Conservation (phyloP, 345 rosid genomes). For the Passiflora organensis region DNA sequence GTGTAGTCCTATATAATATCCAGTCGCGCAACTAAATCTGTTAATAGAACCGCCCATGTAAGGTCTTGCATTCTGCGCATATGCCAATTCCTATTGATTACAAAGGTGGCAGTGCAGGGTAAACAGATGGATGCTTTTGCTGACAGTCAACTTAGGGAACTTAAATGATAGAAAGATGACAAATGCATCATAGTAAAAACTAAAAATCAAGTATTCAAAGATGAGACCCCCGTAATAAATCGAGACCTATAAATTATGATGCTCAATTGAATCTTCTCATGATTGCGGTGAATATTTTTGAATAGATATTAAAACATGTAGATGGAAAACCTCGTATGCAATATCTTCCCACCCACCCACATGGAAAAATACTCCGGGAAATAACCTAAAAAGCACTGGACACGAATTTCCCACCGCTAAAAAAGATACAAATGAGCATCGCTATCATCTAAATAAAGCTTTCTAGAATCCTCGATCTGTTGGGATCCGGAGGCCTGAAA, state of each 20-base stretch:
- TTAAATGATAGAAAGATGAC: too few relatives aligned
- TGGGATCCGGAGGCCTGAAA: slow-evolving; percentile 55
- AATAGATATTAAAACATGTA: slow-evolving; percentile 17
- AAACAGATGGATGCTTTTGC: too few relatives aligned
- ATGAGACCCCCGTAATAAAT: background rate
- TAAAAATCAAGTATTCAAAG: too few relatives aligned
- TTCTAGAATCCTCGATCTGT: slow-evolving; percentile 59
- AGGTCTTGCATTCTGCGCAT: too few relatives aligned
- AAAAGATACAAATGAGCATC: slow-evolving; percentile 38
- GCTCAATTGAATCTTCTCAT: slow-evolving; percentile 25
- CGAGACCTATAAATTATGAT: slow-evolving; percentile 4
- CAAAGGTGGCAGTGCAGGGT: too few relatives aligned
- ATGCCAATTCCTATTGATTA: too few relatives aligned
- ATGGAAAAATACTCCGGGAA: slow-evolving; percentile 29
- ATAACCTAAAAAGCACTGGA: slow-evolving; percentile 14
- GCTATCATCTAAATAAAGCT: slow-evolving; percentile 54
- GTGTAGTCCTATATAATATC: too few relatives aligned
- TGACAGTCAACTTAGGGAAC: too few relatives aligned
- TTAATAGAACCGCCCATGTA: too few relatives aligned
- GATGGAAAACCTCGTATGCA: slow-evolving; percentile 23
- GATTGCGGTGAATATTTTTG: slow-evolving; percentile 15
- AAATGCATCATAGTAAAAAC: too few relatives aligned
- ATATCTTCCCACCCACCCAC: slow-evolving; percentile 15
- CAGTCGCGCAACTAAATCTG: too few relatives aligned
- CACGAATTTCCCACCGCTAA: slow-evolving; percentile 23